Evolutionary conservation across 768 basidiomycete genomes (phyloP), one percentile per base, ranked within the genome.

Genomic region (Cystobasidium ongulense): DNA sequence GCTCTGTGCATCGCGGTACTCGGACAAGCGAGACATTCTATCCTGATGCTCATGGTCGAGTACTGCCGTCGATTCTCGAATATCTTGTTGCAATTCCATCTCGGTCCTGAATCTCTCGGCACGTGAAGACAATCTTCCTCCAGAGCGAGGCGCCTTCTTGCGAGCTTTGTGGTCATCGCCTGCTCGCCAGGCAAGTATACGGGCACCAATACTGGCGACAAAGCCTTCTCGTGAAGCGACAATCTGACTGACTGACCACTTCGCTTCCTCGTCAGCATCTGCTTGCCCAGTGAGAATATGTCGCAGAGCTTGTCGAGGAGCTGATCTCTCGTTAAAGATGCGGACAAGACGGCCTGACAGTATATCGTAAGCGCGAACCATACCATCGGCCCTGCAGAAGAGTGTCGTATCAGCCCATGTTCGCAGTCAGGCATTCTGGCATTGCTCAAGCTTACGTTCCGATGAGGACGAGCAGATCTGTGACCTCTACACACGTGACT

Each of bases 241-340:
- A n/a, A 68, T 61, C 36, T 52, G 35, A 27, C 41, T 62, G 52
- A 72, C 68, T 21, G 39, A 25, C 50, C 41, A 75, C 63, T 63
- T 70, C 10, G 25, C 52, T 35, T 33, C 74, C 25, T 72, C 74
- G n/a, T 71, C 52, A 38, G 41, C 70, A 61, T 75, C 74, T 8
- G 67, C 68, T n/a, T 38, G 27, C 1, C 74, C 74, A 18, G 43
- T 18, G 1, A 33, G 38, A 15, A 75, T 23, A 10, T 61, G 54
- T 41, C 74, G 66, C 46, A 75, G 25, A 39, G 74, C 74, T 33
- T 75, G 74, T 36, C 70, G n/a, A 17, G 66, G 66, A 17, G 43
- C 66, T 23, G 67, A 57, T 31, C 66, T 72, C 23, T 70, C 74
- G 38, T 75, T 75, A 54, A 75, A 66, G 23, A 35, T 27, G 5